Base-by-base conservation (phyloP, 2,329 filamentous ascomycete genomes). In the Pseudogymnoascus sp. region DNA sequence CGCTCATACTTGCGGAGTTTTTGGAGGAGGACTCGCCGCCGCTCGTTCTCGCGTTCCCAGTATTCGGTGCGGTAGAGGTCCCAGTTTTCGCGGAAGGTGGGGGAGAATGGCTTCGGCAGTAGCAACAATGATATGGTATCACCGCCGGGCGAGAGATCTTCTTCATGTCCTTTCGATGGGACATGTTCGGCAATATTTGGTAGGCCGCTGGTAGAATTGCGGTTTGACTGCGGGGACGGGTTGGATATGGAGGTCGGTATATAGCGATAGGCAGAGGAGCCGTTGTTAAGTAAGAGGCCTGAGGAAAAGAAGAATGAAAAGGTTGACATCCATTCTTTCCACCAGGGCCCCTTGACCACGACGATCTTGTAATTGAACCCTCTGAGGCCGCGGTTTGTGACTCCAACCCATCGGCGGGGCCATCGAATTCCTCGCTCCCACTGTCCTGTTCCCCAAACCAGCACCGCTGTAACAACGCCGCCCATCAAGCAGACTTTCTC, bases 331-430 rank as follows among this genome's bases (percentile, higher is more conserved):
- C 88, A 73, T 73, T 97, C 93, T 65, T 85, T 84, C 83, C 88
- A 92, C 85, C 90, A 92, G 0, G 90, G 83, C 11, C 91, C 86
- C 70, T 90, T 86, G 63, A 95, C 89, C 63, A 97, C 83, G 62
- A 99, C 92, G 59, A 99, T 87, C 78, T 99, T 97, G 77, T 92
- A 91, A 76, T 99, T 99, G 83, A 97, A 96, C 63, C 84, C 89
- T 65, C 94, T 84, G 67, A 99, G 79, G 11, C 94, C 94, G 62
- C 94, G 83, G 74, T 99, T 99, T 40, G 92, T 90, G 66, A 92
- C 87, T 68, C 83, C 86, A 69, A 97, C 87, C 90, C 94, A 97
- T 68, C 91, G 85, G 63, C 93, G 82, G 60, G 94, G 94, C 92
- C 94, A 97, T 66, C 92, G 85, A 63, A 99, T 88, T 33, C 94